A percentile compares a stretch with the other conserved stretches of the same genome.
Evolutionary conservation across 2,329 filamentous ascomycete species (phyloP).

Genomic region (Fusarium concolor): DNA sequence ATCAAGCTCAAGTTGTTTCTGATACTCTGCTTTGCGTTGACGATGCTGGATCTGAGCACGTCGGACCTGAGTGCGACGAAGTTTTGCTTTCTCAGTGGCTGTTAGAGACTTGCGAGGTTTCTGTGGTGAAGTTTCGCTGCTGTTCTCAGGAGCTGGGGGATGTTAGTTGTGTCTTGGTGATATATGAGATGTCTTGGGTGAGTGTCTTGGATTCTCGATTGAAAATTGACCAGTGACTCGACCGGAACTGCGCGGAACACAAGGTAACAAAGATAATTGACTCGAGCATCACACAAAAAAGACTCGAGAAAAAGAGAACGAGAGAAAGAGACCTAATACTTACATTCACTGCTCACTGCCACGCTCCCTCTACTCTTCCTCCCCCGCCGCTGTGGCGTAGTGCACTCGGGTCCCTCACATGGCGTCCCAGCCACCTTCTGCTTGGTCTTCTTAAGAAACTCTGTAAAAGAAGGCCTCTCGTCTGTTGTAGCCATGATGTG

Average conservation of each 20-base stretch:
- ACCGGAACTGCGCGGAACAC: not conserved
- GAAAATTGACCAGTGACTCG: not conserved
- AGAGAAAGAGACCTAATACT: constrained; percentile 26
- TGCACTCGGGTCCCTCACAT: constrained; percentile 22
- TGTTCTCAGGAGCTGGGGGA: constrained; percentile 28
- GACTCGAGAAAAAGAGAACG: not conserved
- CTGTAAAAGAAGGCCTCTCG: constrained; percentile 58
- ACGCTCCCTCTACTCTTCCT: constrained; percentile 16
- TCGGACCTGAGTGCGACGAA: constrained; percentile 64
- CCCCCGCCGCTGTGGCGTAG: constrained; percentile 12
- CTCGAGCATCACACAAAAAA: not conserved
- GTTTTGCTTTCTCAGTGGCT: constrained; percentile 56
- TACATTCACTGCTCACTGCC: constrained; percentile 42
- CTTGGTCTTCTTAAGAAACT: constrained; percentile 60
- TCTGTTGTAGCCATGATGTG: constrained; percentile 15
- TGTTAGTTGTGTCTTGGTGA: constrained; percentile 18
- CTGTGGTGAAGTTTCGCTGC: constrained; percentile 25
- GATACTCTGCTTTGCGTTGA: constrained; percentile 67
- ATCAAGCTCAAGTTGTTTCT: constrained; percentile 65
- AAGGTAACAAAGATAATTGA: not conserved
- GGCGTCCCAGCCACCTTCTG: constrained; percentile 39
- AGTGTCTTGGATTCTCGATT: not conserved
- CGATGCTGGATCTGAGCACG: constrained; percentile 67
- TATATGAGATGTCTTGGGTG: constrained; percentile 3
- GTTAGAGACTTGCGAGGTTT: constrained; percentile 37